A percentile compares a stretch with the other conserved stretches of the same genome.
Evolutionary conservation across 805 yeast genomes (phyloP).

Genomic region (Saturnispora hagleri): DNA sequence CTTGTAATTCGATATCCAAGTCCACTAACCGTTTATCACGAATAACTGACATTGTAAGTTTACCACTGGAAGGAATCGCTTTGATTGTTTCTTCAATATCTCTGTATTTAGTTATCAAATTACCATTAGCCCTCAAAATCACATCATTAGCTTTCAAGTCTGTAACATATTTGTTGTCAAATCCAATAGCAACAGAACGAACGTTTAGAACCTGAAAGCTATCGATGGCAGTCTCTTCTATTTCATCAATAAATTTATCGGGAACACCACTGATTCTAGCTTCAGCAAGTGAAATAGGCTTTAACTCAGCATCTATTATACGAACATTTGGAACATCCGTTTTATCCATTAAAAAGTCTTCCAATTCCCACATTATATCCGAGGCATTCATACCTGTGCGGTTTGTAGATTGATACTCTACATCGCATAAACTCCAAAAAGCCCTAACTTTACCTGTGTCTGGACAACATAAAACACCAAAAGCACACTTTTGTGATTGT

Average conservation of each 20-base stretch:
- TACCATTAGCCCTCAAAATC: conserved; percentile 60
- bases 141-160: conserved; percentile 61
- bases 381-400: neutral
- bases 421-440: neutral
- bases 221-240: neutral
- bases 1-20: conserved; percentile 54
- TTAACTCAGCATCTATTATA: neutral
- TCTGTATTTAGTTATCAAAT: conserved; percentile 53
- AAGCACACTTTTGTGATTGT: conserved; percentile 55
- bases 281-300: neutral
- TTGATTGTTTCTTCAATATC: conserved; percentile 45
- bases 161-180: conserved; percentile 22
- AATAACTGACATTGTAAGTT: conserved; percentile 52
- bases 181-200: conserved; percentile 15
- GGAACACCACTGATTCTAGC: neutral
- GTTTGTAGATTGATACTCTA: neutral
- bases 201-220: neutral
- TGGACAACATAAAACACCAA: conserved; percentile 59
- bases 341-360: neutral
- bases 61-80: conserved; percentile 10
- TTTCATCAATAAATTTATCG: neutral
- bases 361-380: neutral
- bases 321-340: neutral
- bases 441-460: conserved; percentile 42
- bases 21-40: conserved; percentile 60